Percentiles rank a stretch among this genome's conserved stretches.
These are phyloP conservation scores for Groenewaldozyma tartarivorans DNA, from an alignment of 805 yeast genomes.

Conservation along the genomic window DNA sequence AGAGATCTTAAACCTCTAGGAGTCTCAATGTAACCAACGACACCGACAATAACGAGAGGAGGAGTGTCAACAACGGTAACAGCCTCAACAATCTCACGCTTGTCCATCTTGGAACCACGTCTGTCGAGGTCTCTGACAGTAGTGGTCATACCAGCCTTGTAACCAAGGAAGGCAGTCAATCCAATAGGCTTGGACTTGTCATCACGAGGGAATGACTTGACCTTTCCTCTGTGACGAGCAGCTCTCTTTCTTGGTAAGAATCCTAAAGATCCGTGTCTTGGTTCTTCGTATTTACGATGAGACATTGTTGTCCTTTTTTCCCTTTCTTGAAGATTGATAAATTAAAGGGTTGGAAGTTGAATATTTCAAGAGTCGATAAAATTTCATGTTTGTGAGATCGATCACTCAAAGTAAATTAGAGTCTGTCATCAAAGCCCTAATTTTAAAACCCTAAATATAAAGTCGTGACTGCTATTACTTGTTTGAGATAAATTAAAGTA, in stretches of 20 bases:
- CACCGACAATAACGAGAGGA: conserved; percentile 98
- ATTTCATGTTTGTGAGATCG: background rate
- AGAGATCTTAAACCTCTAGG: conserved; percentile 99
- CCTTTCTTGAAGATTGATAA: conserved; percentile 1
- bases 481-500: too few species aligned
- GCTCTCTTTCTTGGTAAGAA: conserved; percentile 99
- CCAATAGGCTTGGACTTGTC: conserved; percentile 96
- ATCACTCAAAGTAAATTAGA: background rate
- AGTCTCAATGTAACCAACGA: conserved; percentile 99
- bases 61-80: conserved; percentile 99
- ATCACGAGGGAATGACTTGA: conserved; percentile 99
- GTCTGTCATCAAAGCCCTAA: too few species aligned
- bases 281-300: conserved; percentile 99
- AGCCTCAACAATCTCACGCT: conserved; percentile 99
- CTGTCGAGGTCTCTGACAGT: conserved; percentile 99
- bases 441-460: too few species aligned
- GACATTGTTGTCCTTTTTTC: conserved; percentile 49
- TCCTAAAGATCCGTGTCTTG: conserved; percentile 99
- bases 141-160: conserved; percentile 99
- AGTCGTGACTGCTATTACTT: too few species aligned
- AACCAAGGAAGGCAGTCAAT: conserved; percentile 99
- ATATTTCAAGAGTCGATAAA: too few species aligned
- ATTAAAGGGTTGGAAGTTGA: too few species aligned
- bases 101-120: conserved; percentile 99
- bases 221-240: conserved; percentile 95